phyloP scores from a whole-genome alignment of 495 filamentous ascomycete species.

The Chaetomium tenue region DNA sequence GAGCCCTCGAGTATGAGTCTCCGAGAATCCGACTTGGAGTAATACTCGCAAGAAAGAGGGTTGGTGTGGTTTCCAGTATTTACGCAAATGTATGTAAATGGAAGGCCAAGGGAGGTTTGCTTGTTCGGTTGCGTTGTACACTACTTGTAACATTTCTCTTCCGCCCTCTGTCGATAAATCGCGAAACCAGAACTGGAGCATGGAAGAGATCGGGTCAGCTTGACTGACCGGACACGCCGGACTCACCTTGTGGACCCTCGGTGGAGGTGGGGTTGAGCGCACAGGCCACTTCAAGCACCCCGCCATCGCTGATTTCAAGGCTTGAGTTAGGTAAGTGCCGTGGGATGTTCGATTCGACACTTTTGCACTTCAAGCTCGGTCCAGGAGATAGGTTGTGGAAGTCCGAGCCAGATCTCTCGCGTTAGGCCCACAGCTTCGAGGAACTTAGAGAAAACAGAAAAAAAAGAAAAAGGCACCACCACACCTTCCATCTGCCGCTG shows the following conservation, averaged over 20 bases:
- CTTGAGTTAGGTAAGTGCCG: too few relatives aligned
- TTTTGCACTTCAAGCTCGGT: too few relatives aligned
- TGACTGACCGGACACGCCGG: not conserved
- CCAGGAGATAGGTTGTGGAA: too few relatives aligned
- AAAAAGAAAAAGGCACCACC: too few relatives aligned
- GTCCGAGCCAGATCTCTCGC: too few relatives aligned
- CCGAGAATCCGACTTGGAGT: too few relatives aligned
- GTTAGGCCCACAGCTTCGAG: too few relatives aligned
- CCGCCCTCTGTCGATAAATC: not conserved
- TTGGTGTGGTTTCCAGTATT: too few relatives aligned
- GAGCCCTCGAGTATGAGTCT: too few relatives aligned
- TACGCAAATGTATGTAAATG: too few relatives aligned
- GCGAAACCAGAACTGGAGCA: not conserved
- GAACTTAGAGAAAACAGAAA: too few relatives aligned
- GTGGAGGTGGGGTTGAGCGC: slow-evolving; percentile 16
- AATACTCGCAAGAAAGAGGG: too few relatives aligned
- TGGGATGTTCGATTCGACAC: not conserved
- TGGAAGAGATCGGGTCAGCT: not conserved
- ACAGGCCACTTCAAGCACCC: slow-evolving; percentile 11
- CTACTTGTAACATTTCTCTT: not conserved
- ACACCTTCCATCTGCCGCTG: not conserved
- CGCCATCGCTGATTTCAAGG: not conserved
- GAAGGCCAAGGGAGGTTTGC: not conserved
- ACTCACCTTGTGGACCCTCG: not conserved
- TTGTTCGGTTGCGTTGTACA: not conserved